Base-by-base conservation (phyloP, 2,329 filamentous ascomycete species). In the Cladobotryum mycophilum region DNA sequence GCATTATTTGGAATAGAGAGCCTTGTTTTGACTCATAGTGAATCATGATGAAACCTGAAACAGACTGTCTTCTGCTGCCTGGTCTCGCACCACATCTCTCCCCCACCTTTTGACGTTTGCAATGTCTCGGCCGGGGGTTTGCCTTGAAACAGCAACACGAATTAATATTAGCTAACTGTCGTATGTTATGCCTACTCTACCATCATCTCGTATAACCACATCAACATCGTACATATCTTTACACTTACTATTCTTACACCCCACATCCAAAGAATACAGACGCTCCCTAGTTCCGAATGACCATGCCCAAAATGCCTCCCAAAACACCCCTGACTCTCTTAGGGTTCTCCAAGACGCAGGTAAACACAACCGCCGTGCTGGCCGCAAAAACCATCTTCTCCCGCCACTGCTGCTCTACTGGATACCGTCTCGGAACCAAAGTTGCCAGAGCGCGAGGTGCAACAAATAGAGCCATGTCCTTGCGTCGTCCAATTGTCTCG, bases 401-500 rank as follows among this genome's bases (percentile, higher is more conserved):
- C 47, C 79, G 74, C 81, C 82, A 85, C 71, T 85, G 78, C 67
- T 83, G 76, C 60, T 82, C 70, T 52, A 67, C 59, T 2, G 67
- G 63, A 65, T 93, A 95, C 38, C 79, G 74, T 53, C 89, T 73
- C 6, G 89, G 89, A 14, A 95, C 69, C 54, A 91, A 65, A 1
- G 86, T 88, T 8, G 86, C 87, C 55, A 88, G 72, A 13, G 89
- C 89, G 55, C 88, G 76, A 0, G 89, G 89, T 17, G 86, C 82
- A 41, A 93, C 88, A 64, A 95, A 95, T 37, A 93, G 75, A 8
- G 85, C 81, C 62, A 95, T 79, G 62, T 95, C 89, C 61, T 86
- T 84, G 51, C 85, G 75, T 55, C 86, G 78, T 42, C 74, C 73
- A 5, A 76, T 61, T 66, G 80, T 74, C 68, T 95, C 89, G 35